A percentile compares a stretch with the other conserved stretches of the same genome.
These are phyloP conservation scores for Coniferiporia sulphurascens DNA, from an alignment of 1,284 basidiomycete species.

Conservation along the genomic window DNA sequence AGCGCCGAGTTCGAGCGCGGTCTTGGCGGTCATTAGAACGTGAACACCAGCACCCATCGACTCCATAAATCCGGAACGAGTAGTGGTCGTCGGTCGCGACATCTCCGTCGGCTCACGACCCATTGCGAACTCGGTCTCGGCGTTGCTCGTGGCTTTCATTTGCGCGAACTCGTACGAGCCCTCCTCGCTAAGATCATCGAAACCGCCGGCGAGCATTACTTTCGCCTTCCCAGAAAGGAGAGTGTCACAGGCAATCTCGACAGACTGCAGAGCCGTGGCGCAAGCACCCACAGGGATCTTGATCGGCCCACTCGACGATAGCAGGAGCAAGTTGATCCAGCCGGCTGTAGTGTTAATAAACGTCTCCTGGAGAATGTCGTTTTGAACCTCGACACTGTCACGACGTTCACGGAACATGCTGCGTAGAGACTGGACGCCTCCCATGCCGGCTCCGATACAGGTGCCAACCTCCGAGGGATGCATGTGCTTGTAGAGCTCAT, in stretches of 20 bases:
- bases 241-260: slow-evolving; percentile 97
- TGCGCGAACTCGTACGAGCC: slow-evolving; percentile 97
- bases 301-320: slow-evolving; percentile 95
- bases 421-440: slow-evolving; percentile 82
- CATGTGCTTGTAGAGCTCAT: slow-evolving; percentile 94
- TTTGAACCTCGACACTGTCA: slow-evolving; percentile 96
- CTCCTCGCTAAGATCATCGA: slow-evolving; percentile 97
- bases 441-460: slow-evolving; percentile 94
- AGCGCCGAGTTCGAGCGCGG: slow-evolving; percentile 89
- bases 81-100: slow-evolving; percentile 95
- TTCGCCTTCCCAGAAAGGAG: slow-evolving; percentile 95
- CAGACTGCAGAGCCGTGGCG: slow-evolving; percentile 94
- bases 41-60: slow-evolving; percentile 96
- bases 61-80: slow-evolving; percentile 97
- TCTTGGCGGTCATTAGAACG: slow-evolving; percentile 94
- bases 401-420: slow-evolving; percentile 99
- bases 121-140: slow-evolving; percentile 95
- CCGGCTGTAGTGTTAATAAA: slow-evolving; percentile 98
- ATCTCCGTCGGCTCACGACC: slow-evolving; percentile 98
- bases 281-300: slow-evolving; percentile 99
- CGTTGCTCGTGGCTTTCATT: slow-evolving; percentile 99
- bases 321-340: slow-evolving; percentile 91
- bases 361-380: slow-evolving; percentile 97
- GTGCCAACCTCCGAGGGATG: slow-evolving; percentile 96
- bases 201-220: slow-evolving; percentile 98